Percentiles rank a stretch among this genome's conserved stretches.
These are phyloP conservation scores for Lantana camara DNA, from an alignment of 257 asterid species.

Conservation along the genomic window DNA sequence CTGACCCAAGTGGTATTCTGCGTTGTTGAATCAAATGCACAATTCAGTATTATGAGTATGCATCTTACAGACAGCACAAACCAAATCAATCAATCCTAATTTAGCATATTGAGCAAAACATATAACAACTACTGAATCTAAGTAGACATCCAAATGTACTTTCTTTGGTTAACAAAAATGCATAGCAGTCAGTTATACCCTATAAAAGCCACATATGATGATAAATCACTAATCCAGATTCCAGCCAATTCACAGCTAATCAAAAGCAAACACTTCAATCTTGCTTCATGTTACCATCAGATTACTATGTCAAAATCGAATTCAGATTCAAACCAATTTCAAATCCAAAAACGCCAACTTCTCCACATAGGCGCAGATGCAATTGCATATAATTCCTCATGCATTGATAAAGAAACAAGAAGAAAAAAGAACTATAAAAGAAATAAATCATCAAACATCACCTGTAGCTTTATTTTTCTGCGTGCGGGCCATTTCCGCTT, in stretches of 20 bases:
- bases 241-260: not conserved
- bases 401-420: not conserved
- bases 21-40: not conserved
- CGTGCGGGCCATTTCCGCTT: slow-evolving; percentile 84
- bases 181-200: not conserved
- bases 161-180: not conserved
- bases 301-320: not conserved
- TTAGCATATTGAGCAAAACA: not conserved
- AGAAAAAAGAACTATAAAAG: no score
- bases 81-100: not conserved
- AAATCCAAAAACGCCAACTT: not conserved
- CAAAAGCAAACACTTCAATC: not conserved
- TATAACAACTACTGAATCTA: not conserved
- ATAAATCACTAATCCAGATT: not conserved
- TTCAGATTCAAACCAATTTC: not conserved
- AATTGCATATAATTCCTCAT: not conserved
- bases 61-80: not conserved
- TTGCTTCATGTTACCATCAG: not conserved
- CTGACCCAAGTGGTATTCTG: slow-evolving; percentile 81
- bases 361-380: not conserved
- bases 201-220: not conserved
- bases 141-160: not conserved
- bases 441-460: no score
- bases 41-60: not conserved
- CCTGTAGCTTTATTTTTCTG: slow-evolving; percentile 91